Evolutionary conservation across 2,329 filamentous ascomycete genomes (phyloP).

Genomic region (Aspergillus fumigatus): DNA sequence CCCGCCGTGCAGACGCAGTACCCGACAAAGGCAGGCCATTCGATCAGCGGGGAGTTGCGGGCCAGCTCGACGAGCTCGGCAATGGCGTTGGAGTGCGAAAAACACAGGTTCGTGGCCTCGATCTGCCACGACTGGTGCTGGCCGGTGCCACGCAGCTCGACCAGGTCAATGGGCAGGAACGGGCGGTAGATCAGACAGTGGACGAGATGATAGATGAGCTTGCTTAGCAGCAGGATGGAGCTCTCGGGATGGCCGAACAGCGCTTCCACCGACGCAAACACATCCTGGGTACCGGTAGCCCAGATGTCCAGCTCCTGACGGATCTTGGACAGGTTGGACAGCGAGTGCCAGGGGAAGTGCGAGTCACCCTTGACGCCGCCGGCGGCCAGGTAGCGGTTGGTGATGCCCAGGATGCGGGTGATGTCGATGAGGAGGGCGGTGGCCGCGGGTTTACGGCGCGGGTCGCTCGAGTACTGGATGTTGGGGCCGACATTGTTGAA

Average conservation of each 20-base stretch:
- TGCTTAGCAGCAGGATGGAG: slow-evolving; percentile 74
- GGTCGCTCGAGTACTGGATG: slow-evolving; percentile 65
- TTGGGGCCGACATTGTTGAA: slow-evolving; percentile 77
- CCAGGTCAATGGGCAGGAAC: slow-evolving; percentile 78
- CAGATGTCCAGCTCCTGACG: slow-evolving; percentile 79
- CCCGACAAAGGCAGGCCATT: slow-evolving; percentile 82
- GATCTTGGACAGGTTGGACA: slow-evolving; percentile 82
- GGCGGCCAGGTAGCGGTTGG: slow-evolving; percentile 76
- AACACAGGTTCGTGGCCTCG: slow-evolving; percentile 83
- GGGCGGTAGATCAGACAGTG: slow-evolving; percentile 84
- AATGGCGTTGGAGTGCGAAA: slow-evolving; percentile 80
- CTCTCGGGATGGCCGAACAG: slow-evolving; percentile 76
- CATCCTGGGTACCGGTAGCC: slow-evolving; percentile 74
- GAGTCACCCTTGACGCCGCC: slow-evolving; percentile 85
- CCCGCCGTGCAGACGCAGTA: slow-evolving; percentile 84
- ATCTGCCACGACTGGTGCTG: slow-evolving; percentile 93
- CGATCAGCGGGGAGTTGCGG: slow-evolving; percentile 66
- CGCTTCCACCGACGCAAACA: slow-evolving; percentile 69
- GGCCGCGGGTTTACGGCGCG: slow-evolving; percentile 68
- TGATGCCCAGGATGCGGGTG: slow-evolving; percentile 73
- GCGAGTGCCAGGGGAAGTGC: slow-evolving; percentile 84
- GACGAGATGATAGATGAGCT: slow-evolving; percentile 79
- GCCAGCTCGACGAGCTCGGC: slow-evolving; percentile 77
- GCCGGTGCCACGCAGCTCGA: slow-evolving; percentile 71
- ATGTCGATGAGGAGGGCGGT: slow-evolving; percentile 82